Evolutionary conservation across 768 basidiomycete species (phyloP).

Genomic region (Clavaria fumosa): DNA sequence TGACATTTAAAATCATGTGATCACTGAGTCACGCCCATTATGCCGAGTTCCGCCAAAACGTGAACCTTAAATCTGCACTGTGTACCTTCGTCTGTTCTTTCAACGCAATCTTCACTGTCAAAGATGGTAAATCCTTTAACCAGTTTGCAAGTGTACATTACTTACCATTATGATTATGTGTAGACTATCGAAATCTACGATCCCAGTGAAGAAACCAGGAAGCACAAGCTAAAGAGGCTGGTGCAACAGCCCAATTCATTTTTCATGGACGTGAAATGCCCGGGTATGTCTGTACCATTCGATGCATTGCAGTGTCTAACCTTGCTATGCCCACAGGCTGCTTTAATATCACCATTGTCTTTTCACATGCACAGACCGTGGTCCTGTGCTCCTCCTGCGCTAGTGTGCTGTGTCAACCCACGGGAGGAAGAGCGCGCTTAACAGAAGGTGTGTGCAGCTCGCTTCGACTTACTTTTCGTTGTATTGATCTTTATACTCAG

Average conservation of each 20-base stretch:
- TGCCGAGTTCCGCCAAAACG: too few species aligned
- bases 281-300: slow-evolving; percentile 40
- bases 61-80: too few species aligned
- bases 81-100: too few species aligned
- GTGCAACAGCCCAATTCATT: slow-evolving; percentile 98
- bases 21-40: too few species aligned
- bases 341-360: slow-evolving; percentile 92
- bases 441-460: slow-evolving; percentile 69
- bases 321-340: slow-evolving; percentile 42
- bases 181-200: too few species aligned
- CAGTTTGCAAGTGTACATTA: too few species aligned
- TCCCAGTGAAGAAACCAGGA: slow-evolving; percentile 77
- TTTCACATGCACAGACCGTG: slow-evolving; percentile 98
- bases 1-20: too few species aligned
- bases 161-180: too few species aligned
- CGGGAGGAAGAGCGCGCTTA: slow-evolving; percentile 93
- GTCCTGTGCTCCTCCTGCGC: slow-evolving; percentile 89
- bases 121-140: too few species aligned
- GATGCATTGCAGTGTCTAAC: slow-evolving; percentile 9
- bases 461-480: slow-evolving; percentile 3
- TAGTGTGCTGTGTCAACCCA: slow-evolving; percentile 92
- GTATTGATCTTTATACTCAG: slow-evolving; percentile 24
- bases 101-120: too few species aligned
- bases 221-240: slow-evolving; percentile 98
- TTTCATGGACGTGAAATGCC: slow-evolving; percentile 99